Base-by-base conservation (phyloP, 176 grass and related monocot genomes). In the Aegilops umbellulata region DNA sequence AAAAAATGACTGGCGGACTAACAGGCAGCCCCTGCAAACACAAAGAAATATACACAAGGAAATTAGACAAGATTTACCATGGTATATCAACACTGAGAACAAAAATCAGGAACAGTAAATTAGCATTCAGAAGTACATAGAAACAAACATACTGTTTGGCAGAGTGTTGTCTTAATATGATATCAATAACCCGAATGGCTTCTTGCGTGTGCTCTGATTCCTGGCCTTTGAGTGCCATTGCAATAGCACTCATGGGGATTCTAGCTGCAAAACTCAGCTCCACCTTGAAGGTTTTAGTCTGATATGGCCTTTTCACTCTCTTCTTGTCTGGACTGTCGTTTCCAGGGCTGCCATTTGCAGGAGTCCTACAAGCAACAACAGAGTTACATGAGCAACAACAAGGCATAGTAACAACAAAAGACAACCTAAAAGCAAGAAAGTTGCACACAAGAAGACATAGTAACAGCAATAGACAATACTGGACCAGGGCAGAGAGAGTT, bases 1-100 rank as follows among this genome's bases (percentile, higher is more conserved):
- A 39, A 98, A 98, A 84, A 95, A 98, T 0, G 95, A 98, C 15
- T 98, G 93, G 0, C 93, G 80, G 1, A 98, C 95, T 76, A 98
- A 83, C 4, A 98, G 86, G 74, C 95, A 98, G 32, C 95, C 95
- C 88, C 95, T 98, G 77, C 60, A 89, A 75, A 73, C n/a, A 64
- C 62, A 75, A 73, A 60, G 7, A 39, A 60, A 84, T 35, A 8
- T 20, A 66, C 22, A 62, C 20, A 69, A 60, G 1, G 10, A 46
- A 36, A 53, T 76, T 0, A 63, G 19, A 66, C 12, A 26, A 25
- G 36, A 68, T 19, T 27, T 78, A 22, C 5, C 60, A 39, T 69
- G 13, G 0, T 6, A 8, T 14, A 46, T 7, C 53, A 74, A 69
- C 4, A 13, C 29, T 20, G 0, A 64, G 16, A 47, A 60, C 27